Base-by-base conservation (phyloP, 495 filamentous ascomycete species). In the Apodospora peruviana region DNA sequence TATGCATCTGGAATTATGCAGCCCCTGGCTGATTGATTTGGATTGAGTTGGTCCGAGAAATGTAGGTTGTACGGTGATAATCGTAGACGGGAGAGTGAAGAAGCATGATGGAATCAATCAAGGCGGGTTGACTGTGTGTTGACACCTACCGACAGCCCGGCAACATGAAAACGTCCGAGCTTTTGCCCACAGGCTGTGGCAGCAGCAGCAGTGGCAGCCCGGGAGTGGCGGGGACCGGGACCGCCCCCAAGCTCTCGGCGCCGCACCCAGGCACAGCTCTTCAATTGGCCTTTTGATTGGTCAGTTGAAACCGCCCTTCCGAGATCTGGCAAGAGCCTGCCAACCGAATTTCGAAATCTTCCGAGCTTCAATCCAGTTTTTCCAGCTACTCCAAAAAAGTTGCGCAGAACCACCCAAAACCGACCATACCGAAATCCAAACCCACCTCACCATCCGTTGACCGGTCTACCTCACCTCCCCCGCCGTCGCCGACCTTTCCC, bases 321-420 rank as follows among this genome's bases (percentile, higher is more conserved):
- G 53, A 60, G 43, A 44, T 34, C 37, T 57, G 51, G 56, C 42
- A 42, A 40, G 10, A 41, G 36, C 45, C 37, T 29, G 40, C 43
- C 48, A 56, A 27, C 36, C 48, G 56, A 59, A 74, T 56, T 65
- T 56, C 60, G 60, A 66, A 51, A 62, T 53, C 62, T 62, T 59
- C 62, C 65, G 60, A 64, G 56, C 56, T 57, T 51, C 57, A 19
- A 41, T 50, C 50, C 53, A 58, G 59, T 64, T 66, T 67, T 61
- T 52, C 48, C 32, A 32, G 22, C 41, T 25, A 38, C 47, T 41
- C 39, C 43, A 32, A 29, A 45, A 57, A 41, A 27, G 32, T 47
- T 61, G 59, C 61, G 61, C 61, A 55, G 60, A 57, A 60, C 54
- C 51, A 56, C 46, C 21, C 52, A 53, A 35, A 48, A 40, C 38